Base-by-base conservation (phyloP, 139 green algal genomes). In the Coelastrella sp. region DNA sequence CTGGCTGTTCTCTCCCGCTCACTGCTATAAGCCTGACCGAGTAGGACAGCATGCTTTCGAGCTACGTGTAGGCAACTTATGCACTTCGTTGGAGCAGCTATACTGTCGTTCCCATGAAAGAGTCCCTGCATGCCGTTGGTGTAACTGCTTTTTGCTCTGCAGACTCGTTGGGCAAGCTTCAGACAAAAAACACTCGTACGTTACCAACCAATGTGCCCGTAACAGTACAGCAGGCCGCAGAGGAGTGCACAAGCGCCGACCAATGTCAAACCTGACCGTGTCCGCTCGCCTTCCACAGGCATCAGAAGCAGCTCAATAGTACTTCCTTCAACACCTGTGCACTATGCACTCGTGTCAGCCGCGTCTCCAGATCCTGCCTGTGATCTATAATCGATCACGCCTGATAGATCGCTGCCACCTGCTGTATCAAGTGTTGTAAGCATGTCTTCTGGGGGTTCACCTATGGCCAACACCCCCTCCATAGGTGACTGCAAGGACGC, bases 1-100 rank as follows among this genome's bases (percentile, higher is more conserved):
- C 89, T 7, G 89, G 68, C 57, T 94, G 92, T 71, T 94, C 92
- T 17, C 89, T 75, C 7, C 92, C 92, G 17, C 76, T 87, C 14
- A 79, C 82, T 13, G 92, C 92, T 7, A 94, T 60, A 4, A 94
- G 68, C 20, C 66, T 88, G 5, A 94, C 92, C 4, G 73, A 10
- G 57, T 94, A 88, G 11, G 56, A 59, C n/a, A 58, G 23, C 74
- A 80, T 80, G 32, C 32, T 47, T 47, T 47, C 32, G 32, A 47
- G 32, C 32, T 47, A 47, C 32, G 32, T 47, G 32, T 47, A 47
- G 32, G 32, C 32, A 47, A 47, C 32, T 47, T 47, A 47, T 47
- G 32, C 32, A 47, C 32, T 47, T 2, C 32, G 32, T 47, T 47
- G 32, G 32, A 47, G 32, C 32, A 47, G 32, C 32, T 47, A 47